Evolutionary conservation across 345 rosid species (phyloP).

Genomic region (Turritis glabra): DNA sequence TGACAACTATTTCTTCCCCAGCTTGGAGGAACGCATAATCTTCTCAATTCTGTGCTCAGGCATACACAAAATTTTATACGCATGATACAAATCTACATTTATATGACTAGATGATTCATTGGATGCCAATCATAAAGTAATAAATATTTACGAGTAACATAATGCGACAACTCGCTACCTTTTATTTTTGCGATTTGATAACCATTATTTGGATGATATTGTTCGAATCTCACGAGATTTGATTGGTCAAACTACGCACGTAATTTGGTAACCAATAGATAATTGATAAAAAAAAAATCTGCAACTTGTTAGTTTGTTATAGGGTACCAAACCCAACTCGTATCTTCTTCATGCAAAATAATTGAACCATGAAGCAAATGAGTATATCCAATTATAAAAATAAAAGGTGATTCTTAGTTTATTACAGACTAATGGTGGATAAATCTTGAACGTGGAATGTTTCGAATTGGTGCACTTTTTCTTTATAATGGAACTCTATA

Average conservation of each 20-base stretch:
- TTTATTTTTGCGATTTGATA: conserved; percentile 25
- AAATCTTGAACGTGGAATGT: conserved; percentile 23
- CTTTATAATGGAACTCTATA: neutral
- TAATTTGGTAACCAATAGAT: conserved; percentile 20
- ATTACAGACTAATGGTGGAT: conserved; percentile 7
- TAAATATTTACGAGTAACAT: neutral
- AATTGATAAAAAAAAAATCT: neutral
- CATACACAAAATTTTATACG: neutral
- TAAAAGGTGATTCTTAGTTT: conserved; percentile 1
- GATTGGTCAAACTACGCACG: conserved; percentile 38
- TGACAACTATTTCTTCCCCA: conserved; percentile 30
- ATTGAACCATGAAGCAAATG: conserved; percentile 18
- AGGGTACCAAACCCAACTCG: conserved; percentile 36
- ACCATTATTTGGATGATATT: conserved; percentile 2
- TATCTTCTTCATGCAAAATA: conserved; percentile 29
- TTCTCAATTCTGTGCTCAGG: neutral
- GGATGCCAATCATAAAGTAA: neutral
- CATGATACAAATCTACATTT: neutral
- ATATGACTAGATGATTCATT: conserved; percentile 13
- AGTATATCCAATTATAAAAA: neutral
- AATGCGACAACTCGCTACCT: conserved; percentile 34
- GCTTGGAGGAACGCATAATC: conserved; percentile 34
- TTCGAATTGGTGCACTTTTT: neutral
- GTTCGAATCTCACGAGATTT: conserved; percentile 30
- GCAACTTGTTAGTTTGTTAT: conserved; percentile 14